Evolutionary conservation across 306 rosid genomes (phyloP), one percentile per base, ranked within the genome.

Genomic region (Sesbania bispinosa): DNA sequence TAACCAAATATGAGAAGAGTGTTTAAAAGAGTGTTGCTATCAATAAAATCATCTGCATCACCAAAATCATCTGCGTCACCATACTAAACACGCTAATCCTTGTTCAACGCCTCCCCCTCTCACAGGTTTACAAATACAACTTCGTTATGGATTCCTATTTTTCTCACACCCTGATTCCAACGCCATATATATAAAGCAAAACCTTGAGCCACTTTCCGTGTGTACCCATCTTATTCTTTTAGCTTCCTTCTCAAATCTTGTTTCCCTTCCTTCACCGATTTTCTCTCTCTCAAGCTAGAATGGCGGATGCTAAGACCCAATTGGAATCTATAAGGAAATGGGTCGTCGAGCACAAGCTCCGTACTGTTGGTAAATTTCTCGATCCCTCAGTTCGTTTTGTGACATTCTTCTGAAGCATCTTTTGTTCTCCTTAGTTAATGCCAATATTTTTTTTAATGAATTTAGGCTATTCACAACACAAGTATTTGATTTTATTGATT

Each of bases 311-410:
- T 10, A 91, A 83, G 86, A 79, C 78, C 59, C 86, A 84, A 62
- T 0, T 85, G 2, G 95, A 86, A 52, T 86, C 95, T 41, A 0
- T 83, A 0, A 86, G 96, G 83, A 94, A 79, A 54, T 94, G 97
- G 97, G 81, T 91, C 36, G 78, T 82, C 51, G 95, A 94, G 3
- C 96, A 94, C 79, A 94, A 91, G 84, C 97, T 94, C 36, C 96
- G 99, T 32, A 29, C 97, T 55, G 97, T 94, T 67, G 99, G 99
- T 94, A 85, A 65, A 43, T 81, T 67, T 39, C 13, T 58, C 20
- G n/a, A 19, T 41, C 46, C 16, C 33, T 50, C 14, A 4, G 1
- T 0, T 69, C 33, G 0, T 0, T 50, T 4, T 27, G 11, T 0
- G n/a, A n/a, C n/a, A 36, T 36, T 0, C 1, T 1, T 38, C 43